These are phyloP conservation scores for Schizosaccharomyces versatilis DNA, from an alignment of 1,139 yeast species.

Conservation along the genomic window DNA sequence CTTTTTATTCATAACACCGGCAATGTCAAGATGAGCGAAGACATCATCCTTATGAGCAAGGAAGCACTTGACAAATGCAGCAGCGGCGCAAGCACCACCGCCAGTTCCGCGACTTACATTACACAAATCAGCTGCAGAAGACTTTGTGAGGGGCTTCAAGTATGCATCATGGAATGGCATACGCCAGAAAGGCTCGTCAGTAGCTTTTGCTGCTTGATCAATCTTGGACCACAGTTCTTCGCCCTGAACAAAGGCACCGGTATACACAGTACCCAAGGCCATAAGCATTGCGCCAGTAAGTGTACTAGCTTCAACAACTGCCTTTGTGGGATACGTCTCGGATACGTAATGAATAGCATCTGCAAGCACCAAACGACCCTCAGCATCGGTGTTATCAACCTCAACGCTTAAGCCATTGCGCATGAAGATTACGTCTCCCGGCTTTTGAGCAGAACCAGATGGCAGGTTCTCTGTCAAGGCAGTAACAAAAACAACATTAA, in stretches of 20 bases:
- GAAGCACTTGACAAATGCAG: neutral
- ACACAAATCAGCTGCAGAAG: constrained; percentile 1
- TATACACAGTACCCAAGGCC: constrained; percentile 7
- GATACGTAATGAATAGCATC: constrained; percentile 7
- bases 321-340: constrained; percentile 3
- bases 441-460: constrained; percentile 5
- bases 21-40: constrained; percentile 1
- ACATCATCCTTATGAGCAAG: neutral
- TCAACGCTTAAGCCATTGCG: constrained; percentile 8
- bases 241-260: neutral
- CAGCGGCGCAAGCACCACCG: constrained; percentile 1
- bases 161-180: constrained; percentile 4
- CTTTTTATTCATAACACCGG: constrained; percentile 3
- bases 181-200: constrained; percentile 2
- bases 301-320: constrained; percentile 7
- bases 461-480: constrained; percentile 8
- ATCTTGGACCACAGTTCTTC: neutral
- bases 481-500: constrained; percentile 4
- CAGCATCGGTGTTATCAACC: constrained; percentile 9
- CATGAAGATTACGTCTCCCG: constrained; percentile 6
- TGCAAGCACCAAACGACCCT: constrained; percentile 9
- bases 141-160: neutral
- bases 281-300: constrained; percentile 9
- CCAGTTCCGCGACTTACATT: constrained; percentile 1
- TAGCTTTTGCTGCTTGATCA: neutral